A percentile compares a stretch with the other conserved stretches of the same genome.
Evolutionary conservation across 768 basidiomycete species (phyloP).

Genomic region (Steccherinum ochraceum): DNA sequence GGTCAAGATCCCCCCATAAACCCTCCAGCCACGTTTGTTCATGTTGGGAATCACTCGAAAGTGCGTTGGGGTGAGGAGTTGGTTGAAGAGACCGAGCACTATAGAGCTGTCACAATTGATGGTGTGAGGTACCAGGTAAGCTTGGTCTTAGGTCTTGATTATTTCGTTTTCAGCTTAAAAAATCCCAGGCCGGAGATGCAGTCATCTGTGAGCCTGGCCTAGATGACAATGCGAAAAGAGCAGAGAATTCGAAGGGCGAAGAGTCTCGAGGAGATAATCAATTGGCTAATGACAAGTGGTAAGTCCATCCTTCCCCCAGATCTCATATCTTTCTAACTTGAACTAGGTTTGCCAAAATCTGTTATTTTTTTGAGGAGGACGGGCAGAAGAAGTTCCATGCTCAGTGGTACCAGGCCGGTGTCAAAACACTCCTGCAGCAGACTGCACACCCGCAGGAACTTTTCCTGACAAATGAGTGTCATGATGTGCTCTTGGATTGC

Average conservation of each 20-base stretch:
- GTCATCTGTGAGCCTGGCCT: conserved; percentile 58
- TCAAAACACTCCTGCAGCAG: conserved; percentile 61
- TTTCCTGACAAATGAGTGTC: conserved; percentile 51
- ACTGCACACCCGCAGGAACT: conserved; percentile 56
- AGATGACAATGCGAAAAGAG: conserved; percentile 37
- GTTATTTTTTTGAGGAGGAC: conserved; percentile 49
- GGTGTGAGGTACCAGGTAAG: conserved; percentile 49
- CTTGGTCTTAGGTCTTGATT: no score
- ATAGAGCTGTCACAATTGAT: conserved; percentile 46
- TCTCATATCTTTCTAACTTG: not conserved
- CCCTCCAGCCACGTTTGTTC: conserved; percentile 4
- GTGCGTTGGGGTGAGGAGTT: conserved; percentile 29
- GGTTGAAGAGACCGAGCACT: conserved; percentile 27
- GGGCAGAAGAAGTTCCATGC: conserved; percentile 55
- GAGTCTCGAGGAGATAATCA: conserved; percentile 44
- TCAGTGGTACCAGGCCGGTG: conserved; percentile 66
- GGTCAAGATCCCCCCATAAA: not conserved
- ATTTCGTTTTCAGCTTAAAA: not conserved
- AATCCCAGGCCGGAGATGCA: conserved; percentile 48
- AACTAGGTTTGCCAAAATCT: conserved; percentile 64
- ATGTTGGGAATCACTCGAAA: conserved; percentile 20
- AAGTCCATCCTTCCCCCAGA: conserved; percentile 11
- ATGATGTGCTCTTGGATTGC: conserved; percentile 44
- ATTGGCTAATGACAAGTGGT: conserved; percentile 60
- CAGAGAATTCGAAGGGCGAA: conserved; percentile 31